Conservation (phyloP, 768 basidiomycete species). For the Tephrocybe sp. region DNA sequence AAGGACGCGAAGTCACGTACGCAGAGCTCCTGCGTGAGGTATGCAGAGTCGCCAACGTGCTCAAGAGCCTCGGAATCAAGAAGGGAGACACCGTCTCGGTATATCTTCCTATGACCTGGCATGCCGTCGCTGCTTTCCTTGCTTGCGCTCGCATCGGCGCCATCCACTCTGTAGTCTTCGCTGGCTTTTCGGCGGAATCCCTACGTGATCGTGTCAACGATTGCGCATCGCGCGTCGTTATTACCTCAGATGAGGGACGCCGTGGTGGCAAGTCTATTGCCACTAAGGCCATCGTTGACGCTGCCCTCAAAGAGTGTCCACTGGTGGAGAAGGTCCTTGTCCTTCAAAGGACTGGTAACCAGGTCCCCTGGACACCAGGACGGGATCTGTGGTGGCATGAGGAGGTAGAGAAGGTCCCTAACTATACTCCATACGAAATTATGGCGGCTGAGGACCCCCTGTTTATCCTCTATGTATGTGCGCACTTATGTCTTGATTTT, state of each 20-base stretch:
- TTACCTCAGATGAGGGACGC: conserved; percentile 92
- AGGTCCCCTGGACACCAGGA: conserved; percentile 77
- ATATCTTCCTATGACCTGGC: conserved; percentile 94
- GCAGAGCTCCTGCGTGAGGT: conserved; percentile 88
- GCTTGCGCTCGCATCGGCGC: conserved; percentile 97
- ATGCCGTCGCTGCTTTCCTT: conserved; percentile 93
- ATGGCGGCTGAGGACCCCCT: conserved; percentile 95
- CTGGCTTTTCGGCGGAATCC: conserved; percentile 93
- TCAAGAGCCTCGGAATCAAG: conserved; percentile 85
- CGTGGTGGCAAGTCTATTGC: conserved; percentile 95
- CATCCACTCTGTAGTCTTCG: conserved; percentile 95
- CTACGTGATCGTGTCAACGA: conserved; percentile 91
- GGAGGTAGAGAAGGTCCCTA: conserved; percentile 77
- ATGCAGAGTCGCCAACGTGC: conserved; percentile 85
- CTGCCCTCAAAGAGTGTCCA: conserved; percentile 83
- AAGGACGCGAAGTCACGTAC: conserved; percentile 76
- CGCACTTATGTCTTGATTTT: background rate
- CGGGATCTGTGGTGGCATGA: conserved; percentile 98
- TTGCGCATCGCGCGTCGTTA: conserved; percentile 85
- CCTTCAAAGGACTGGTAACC: conserved; percentile 79
- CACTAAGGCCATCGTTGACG: conserved; percentile 91
- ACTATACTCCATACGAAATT: conserved; percentile 84
- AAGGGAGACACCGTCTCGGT: conserved; percentile 95
- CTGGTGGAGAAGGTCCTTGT: conserved; percentile 89
- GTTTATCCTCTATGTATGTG: conserved; percentile 95